A percentile compares a stretch with the other conserved stretches of the same genome.
Evolutionary conservation across 495 filamentous ascomycete genomes (phyloP).

Genomic region (Aspergillus avenaceus): DNA sequence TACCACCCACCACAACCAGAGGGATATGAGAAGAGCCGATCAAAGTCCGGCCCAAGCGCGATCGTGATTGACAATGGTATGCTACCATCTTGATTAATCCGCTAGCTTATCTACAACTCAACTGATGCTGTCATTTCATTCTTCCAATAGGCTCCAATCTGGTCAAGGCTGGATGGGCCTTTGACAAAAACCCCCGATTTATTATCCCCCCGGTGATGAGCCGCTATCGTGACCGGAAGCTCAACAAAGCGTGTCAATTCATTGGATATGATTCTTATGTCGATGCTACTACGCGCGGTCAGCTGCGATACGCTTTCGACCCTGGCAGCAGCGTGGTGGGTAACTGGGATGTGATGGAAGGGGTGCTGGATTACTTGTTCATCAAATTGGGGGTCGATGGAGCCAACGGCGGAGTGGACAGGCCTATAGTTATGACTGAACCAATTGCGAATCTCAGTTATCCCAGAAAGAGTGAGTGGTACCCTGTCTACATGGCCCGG

Average conservation of each 20-base stretch:
- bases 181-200: constrained; percentile 74
- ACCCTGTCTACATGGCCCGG: background rate
- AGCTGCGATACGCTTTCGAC: constrained; percentile 88
- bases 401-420: constrained; percentile 63
- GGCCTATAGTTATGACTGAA: constrained; percentile 94
- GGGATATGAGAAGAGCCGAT: constrained; percentile 59
- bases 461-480: constrained; percentile 69
- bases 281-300: constrained; percentile 87
- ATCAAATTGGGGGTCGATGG: constrained; percentile 86
- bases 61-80: constrained; percentile 98
- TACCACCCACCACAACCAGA: constrained; percentile 63
- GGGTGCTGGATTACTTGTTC: constrained; percentile 86
- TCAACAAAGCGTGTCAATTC: constrained; percentile 83
- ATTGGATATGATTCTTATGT: constrained; percentile 87
- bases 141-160: constrained; percentile 66
- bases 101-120: background rate
- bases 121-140: background rate
- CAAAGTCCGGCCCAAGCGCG: constrained; percentile 54
- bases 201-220: constrained; percentile 84
- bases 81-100: background rate
- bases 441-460: constrained; percentile 87
- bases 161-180: constrained; percentile 92
- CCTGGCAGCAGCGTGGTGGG: constrained; percentile 83
- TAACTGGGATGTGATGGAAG: constrained; percentile 97
- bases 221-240: constrained; percentile 88